Evolutionary conservation across 2,329 filamentous ascomycete genomes (phyloP).

Genomic region (Canariomyces notabilis): DNA sequence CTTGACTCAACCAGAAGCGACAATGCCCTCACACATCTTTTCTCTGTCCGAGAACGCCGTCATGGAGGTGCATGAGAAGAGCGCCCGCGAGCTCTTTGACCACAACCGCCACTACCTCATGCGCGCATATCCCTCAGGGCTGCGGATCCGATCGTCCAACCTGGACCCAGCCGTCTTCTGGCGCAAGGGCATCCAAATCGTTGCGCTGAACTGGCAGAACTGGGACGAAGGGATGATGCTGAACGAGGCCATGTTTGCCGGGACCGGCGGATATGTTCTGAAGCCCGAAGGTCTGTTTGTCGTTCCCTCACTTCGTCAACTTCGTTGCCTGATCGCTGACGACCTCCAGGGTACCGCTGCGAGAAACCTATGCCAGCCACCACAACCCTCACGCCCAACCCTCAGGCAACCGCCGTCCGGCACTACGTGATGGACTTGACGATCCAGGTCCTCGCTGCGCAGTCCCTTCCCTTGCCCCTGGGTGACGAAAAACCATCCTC

Average conservation of each 20-base stretch:
- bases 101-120: slow-evolving; percentile 82
- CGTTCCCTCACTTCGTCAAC: neutral
- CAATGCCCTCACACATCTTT: slow-evolving; percentile 65
- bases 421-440: slow-evolving; percentile 62
- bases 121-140: slow-evolving; percentile 80
- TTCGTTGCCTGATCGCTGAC: neutral
- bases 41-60: slow-evolving; percentile 61
- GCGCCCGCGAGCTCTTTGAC: slow-evolving; percentile 56
- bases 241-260: slow-evolving; percentile 86
- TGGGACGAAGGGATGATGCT: slow-evolving; percentile 94
- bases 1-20: slow-evolving; percentile 65
- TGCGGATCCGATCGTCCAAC: slow-evolving; percentile 80
- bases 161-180: slow-evolving; percentile 80
- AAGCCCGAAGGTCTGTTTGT: slow-evolving; percentile 62
- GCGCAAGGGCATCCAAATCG: slow-evolving; percentile 84
- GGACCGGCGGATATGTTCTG: slow-evolving; percentile 76
- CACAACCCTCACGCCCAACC: slow-evolving; percentile 23
- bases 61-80: slow-evolving; percentile 52
- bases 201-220: slow-evolving; percentile 90
- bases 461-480: slow-evolving; percentile 64
- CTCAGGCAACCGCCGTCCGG: slow-evolving; percentile 32
- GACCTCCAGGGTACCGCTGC: slow-evolving; percentile 35
- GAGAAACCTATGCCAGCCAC: slow-evolving; percentile 26
- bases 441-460: slow-evolving; percentile 71
- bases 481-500: slow-evolving; percentile 45